A percentile compares a stretch with the other conserved stretches of the same genome.
Evolutionary conservation across 2,329 filamentous ascomycete genomes (phyloP).

Genomic region (Septoria petroselini): DNA sequence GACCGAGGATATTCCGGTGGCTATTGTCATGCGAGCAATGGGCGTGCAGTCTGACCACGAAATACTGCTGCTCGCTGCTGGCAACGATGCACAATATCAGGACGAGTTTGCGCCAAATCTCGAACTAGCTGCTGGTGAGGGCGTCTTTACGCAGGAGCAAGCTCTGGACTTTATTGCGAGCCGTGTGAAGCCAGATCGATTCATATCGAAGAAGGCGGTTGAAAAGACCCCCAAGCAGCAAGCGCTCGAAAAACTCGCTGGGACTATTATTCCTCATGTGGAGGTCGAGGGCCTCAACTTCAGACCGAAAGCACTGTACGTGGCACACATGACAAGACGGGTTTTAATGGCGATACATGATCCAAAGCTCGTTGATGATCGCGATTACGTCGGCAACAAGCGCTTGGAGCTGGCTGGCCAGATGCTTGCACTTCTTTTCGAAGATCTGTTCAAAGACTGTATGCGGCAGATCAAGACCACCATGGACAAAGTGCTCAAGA

Average conservation of each 20-base stretch:
- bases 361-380: conserved; percentile 83
- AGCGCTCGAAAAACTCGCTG: conserved; percentile 86
- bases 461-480: conserved; percentile 83
- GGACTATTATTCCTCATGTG: conserved; percentile 91
- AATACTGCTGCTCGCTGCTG: conserved; percentile 86
- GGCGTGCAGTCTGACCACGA: conserved; percentile 93
- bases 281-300: conserved; percentile 90
- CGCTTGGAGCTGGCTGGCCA: conserved; percentile 91
- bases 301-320: conserved; percentile 92
- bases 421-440: conserved; percentile 87
- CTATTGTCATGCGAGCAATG: conserved; percentile 87
- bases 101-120: conserved; percentile 96
- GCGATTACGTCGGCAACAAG: conserved; percentile 98
- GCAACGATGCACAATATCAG: conserved; percentile 82
- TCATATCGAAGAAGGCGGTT: conserved; percentile 45
- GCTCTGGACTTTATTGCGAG: conserved; percentile 88
- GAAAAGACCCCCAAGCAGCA: conserved; percentile 83
- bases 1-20: conserved; percentile 89
- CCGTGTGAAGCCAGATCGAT: conserved; percentile 80
- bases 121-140: conserved; percentile 79
- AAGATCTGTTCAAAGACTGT: conserved; percentile 97
- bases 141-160: conserved; percentile 89
- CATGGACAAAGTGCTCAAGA: conserved; percentile 93
- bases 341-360: conserved; percentile 93
- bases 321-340: conserved; percentile 95